Evolutionary conservation across 805 yeast genomes (phyloP).

Genomic region (Monosporozyma servazzii): DNA sequence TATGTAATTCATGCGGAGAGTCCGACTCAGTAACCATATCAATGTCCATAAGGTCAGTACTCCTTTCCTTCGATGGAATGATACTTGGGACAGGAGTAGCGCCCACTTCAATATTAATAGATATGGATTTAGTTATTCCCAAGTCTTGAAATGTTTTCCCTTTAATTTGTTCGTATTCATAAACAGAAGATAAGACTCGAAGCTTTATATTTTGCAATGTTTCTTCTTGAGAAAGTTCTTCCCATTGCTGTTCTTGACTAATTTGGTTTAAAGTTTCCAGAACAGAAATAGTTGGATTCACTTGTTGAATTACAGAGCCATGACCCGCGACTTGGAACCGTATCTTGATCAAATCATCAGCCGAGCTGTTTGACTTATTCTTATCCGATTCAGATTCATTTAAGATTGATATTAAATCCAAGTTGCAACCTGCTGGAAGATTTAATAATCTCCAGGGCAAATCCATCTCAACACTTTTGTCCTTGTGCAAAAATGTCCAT

Average conservation of each 20-base stretch:
- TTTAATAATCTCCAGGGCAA: conserved; percentile 37
- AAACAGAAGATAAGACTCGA: conserved; percentile 20
- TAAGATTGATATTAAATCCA: conserved; percentile 21
- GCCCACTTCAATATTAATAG: conserved; percentile 9
- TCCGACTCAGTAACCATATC: conserved; percentile 11
- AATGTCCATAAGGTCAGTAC: conserved; percentile 13
- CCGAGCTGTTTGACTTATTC: not conserved
- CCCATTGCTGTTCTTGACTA: conserved; percentile 10
- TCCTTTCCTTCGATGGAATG: conserved; percentile 3
- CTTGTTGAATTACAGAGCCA: conserved; percentile 20
- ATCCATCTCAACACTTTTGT: conserved; percentile 29
- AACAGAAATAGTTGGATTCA: conserved; percentile 11
- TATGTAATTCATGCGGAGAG: conserved; percentile 8
- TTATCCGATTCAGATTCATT: not conserved
- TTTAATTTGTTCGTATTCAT: conserved; percentile 8
- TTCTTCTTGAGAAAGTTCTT: not conserved
- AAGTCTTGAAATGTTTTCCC: conserved; percentile 11
- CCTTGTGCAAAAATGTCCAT: conserved; percentile 28
- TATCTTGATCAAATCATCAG: conserved; percentile 17
- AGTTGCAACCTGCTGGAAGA: conserved; percentile 38
- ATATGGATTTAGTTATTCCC: conserved; percentile 13
- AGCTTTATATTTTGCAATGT: conserved; percentile 7
- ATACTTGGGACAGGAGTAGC: conserved; percentile 17
- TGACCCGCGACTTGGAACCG: conserved; percentile 25
- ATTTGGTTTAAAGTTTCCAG: conserved; percentile 9